Conservation (phyloP, 2,329 filamentous ascomycete species). For the Exophiala calicioides region DNA sequence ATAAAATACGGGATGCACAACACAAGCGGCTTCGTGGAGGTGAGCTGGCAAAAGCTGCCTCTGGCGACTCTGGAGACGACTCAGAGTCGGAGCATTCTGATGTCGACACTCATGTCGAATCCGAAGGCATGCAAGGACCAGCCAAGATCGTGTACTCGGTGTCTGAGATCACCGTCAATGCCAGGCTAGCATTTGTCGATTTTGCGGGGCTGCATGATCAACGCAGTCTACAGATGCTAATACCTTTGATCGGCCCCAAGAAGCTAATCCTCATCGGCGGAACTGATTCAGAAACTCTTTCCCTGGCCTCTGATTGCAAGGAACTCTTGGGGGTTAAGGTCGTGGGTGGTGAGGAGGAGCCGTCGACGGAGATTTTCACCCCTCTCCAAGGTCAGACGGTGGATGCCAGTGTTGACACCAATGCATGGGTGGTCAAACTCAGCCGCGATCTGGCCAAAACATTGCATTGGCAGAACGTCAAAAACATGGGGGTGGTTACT, state of each 20-base stretch:
- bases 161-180: conserved; percentile 65
- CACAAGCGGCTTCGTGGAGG: conserved; percentile 28
- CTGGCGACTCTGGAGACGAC: conserved; percentile 45
- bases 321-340: conserved; percentile 58
- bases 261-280: conserved; percentile 93
- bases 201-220: conserved; percentile 92
- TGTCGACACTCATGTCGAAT: conserved; percentile 53
- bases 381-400: conserved; percentile 72
- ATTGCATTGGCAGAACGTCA: conserved; percentile 91
- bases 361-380: conserved; percentile 71
- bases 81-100: conserved; percentile 60
- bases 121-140: conserved; percentile 60
- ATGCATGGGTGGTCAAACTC: conserved; percentile 93
- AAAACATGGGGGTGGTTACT: conserved; percentile 87
- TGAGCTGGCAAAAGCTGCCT: conserved; percentile 24
- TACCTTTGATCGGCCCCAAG: conserved; percentile 88
- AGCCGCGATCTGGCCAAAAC: conserved; percentile 81
- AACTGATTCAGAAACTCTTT: conserved; percentile 72
- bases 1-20: conserved; percentile 42
- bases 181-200: conserved; percentile 84
- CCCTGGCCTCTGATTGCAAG: conserved; percentile 77
- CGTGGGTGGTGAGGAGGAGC: conserved; percentile 45
- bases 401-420: conserved; percentile 94
- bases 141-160: conserved; percentile 70
- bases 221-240: conserved; percentile 88